A percentile compares a stretch with the other conserved stretches of the same genome.
These are phyloP conservation scores for Acanthamoeba lenticulata DNA, from an alignment of 208 protist genomes.

Conservation along the genomic window DNA sequence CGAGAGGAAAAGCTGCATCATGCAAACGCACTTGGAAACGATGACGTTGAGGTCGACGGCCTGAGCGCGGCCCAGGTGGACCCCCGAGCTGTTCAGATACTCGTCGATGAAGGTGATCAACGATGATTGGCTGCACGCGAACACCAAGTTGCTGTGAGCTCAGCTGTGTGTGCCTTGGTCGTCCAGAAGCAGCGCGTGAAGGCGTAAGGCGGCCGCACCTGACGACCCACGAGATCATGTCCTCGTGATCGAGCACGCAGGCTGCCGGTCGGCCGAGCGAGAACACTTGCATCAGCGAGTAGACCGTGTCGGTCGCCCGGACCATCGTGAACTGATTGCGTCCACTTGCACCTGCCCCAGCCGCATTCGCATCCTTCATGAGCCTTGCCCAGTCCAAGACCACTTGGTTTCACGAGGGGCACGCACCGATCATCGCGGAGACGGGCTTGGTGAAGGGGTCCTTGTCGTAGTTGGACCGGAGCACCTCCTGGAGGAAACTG, in stretches of 20 bases:
- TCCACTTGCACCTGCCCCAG: neutral
- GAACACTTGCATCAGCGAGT: slow-evolving; percentile 38
- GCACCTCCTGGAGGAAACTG: slow-evolving; percentile 41
- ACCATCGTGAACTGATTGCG: slow-evolving; percentile 63
- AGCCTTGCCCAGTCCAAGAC: no score
- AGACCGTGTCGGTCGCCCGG: neutral
- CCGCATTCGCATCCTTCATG: no score
- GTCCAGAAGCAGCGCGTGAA: neutral
- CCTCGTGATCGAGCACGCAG: slow-evolving; percentile 36
- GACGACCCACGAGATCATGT: slow-evolving; percentile 66
- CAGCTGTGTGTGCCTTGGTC: neutral
- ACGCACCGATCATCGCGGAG: neutral
- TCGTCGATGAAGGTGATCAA: slow-evolving; percentile 14
- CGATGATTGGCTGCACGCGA: slow-evolving; percentile 33
- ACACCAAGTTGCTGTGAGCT: no score
- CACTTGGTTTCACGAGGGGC: no score
- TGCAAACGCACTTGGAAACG: neutral
- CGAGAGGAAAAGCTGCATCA: neutral
- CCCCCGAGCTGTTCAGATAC: slow-evolving; percentile 8
- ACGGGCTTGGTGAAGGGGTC: slow-evolving; percentile 60
- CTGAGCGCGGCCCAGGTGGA: neutral
- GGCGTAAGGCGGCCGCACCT: neutral
- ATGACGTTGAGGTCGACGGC: neutral
- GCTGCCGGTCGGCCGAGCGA: slow-evolving; percentile 28
- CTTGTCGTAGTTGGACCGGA: slow-evolving; percentile 48